A percentile compares a stretch with the other conserved stretches of the same genome.
phyloP scores from a whole-genome alignment of 768 basidiomycete species.

The Pisolithus microcarpus region DNA sequence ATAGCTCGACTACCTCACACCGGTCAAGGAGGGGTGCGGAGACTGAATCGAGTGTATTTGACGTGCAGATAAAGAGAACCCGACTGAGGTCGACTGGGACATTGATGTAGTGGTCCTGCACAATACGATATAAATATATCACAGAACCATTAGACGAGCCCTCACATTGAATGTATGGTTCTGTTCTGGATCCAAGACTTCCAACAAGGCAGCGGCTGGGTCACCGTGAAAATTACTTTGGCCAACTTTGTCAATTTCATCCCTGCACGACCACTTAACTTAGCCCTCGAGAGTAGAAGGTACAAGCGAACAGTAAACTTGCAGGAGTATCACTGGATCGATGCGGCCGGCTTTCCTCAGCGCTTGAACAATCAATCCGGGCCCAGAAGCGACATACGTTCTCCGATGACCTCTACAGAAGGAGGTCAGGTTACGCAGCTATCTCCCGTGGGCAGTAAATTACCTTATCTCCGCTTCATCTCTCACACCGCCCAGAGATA shows the following conservation, averaged over 20 bases:
- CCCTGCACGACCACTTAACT: constrained; percentile 27
- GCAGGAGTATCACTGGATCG: constrained; percentile 76
- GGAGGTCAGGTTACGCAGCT: neutral
- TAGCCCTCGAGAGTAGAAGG: neutral
- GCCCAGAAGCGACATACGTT: constrained; percentile 89
- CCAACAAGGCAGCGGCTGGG: constrained; percentile 82
- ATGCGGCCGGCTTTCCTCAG: constrained; percentile 73
- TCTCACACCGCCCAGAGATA: constrained; percentile 85
- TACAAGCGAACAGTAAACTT: constrained; percentile 9
- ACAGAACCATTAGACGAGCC: constrained; percentile 2
- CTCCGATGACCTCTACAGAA: constrained; percentile 50
- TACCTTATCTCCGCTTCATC: constrained; percentile 81
- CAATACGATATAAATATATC: neutral
- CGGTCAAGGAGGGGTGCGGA: constrained; percentile 82
- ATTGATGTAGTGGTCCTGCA: constrained; percentile 86
- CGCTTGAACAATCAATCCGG: constrained; percentile 80
- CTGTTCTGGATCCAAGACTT: constrained; percentile 93
- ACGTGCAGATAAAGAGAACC: constrained; percentile 88
- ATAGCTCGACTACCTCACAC: constrained; percentile 80
- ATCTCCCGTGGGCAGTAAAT: neutral
- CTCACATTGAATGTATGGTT: constrained; percentile 74
- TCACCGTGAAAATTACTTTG: constrained; percentile 88
- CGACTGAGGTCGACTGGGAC: constrained; percentile 84
- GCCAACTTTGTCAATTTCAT: constrained; percentile 90
- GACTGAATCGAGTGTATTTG: constrained; percentile 86